phyloP scores from a whole-genome alignment of 192 early-diverging fungal genomes.

The Podila epigama region DNA sequence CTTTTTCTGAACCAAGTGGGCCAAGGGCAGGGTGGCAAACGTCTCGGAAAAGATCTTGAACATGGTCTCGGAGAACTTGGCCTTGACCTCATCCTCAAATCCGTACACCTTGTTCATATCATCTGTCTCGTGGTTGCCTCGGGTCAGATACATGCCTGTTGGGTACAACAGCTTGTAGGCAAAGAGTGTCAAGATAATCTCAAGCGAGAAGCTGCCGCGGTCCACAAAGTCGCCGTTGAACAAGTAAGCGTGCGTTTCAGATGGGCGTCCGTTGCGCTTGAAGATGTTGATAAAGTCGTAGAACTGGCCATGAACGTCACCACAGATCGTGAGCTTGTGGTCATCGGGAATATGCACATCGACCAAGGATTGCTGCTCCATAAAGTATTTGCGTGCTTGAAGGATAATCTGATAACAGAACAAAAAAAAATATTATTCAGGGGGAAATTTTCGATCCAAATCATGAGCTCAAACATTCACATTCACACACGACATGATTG shows the following conservation, averaged over 20 bases:
- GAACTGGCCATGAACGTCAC: conserved; percentile 98
- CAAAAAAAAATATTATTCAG: not conserved
- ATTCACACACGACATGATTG: too few species aligned
- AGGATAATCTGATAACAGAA: conserved; percentile 69
- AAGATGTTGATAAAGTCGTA: conserved; percentile 98
- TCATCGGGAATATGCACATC: conserved; percentile 83
- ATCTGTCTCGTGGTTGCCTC: conserved; percentile 98
- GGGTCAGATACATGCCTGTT: conserved; percentile 79
- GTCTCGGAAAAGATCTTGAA: conserved; percentile 96
- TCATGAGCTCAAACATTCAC: too few species aligned
- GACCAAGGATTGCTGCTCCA: conserved; percentile 79
- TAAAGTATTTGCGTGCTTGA: conserved; percentile 76
- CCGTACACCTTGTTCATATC: conserved; percentile 99
- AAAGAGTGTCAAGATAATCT: conserved; percentile 91
- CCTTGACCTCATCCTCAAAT: conserved; percentile 97
- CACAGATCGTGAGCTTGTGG: conserved; percentile 89
- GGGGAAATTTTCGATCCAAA: too few species aligned
- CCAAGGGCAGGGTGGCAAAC: conserved; percentile 93
- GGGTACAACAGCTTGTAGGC: conserved; percentile 93
- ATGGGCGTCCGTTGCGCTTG: conserved; percentile 90
- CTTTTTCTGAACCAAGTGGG: conserved; percentile 89
- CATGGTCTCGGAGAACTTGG: conserved; percentile 91
- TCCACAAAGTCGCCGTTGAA: conserved; percentile 99
- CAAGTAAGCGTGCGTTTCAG: conserved; percentile 82
- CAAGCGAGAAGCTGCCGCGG: conserved; percentile 97